Conservation (phyloP, 2,329 filamentous ascomycete genomes). For the Lachnellula occidentalis region DNA sequence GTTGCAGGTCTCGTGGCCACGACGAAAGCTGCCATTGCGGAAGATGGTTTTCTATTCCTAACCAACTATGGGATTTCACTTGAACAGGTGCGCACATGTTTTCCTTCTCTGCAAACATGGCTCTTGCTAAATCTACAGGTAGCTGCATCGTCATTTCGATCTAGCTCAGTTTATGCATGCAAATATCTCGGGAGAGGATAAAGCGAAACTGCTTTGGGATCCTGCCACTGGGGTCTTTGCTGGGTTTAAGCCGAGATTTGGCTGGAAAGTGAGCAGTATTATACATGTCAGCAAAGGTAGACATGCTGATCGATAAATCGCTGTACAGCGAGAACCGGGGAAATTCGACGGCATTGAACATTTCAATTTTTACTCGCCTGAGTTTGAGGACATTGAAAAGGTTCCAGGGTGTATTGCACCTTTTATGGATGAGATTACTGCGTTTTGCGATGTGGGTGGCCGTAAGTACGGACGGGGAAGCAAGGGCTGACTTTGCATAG, state of each 20-base stretch:
- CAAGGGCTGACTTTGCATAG: conserved; percentile 12
- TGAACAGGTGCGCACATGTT: conserved; percentile 32
- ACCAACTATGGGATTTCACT: conserved; percentile 48
- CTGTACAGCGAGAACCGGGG: conserved; percentile 37
- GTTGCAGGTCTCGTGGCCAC: conserved; percentile 39
- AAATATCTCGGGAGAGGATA: conserved; percentile 46
- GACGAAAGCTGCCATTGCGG: conserved; percentile 38
- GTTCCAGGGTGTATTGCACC: conserved; percentile 41
- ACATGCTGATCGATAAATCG: neutral
- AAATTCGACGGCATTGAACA: conserved; percentile 46
- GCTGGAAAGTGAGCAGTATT: conserved; percentile 12
- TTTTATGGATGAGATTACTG: conserved; percentile 45
- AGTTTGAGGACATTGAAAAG: conserved; percentile 11
- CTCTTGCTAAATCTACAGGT: neutral
- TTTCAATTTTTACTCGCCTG: conserved; percentile 38
- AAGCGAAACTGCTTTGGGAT: conserved; percentile 41
- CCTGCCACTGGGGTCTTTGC: conserved; percentile 45
- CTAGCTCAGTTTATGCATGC: conserved; percentile 45
- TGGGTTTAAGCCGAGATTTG: conserved; percentile 45
- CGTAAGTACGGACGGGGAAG: neutral
- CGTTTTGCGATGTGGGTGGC: conserved; percentile 33
- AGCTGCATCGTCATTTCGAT: conserved; percentile 42
- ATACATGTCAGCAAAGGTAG: neutral
- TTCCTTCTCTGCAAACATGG: too few relatives aligned
- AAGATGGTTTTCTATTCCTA: conserved; percentile 43